phyloP scores from a whole-genome alignment of 2,329 filamentous ascomycete species.

The Trichoderma pleuroti region DNA sequence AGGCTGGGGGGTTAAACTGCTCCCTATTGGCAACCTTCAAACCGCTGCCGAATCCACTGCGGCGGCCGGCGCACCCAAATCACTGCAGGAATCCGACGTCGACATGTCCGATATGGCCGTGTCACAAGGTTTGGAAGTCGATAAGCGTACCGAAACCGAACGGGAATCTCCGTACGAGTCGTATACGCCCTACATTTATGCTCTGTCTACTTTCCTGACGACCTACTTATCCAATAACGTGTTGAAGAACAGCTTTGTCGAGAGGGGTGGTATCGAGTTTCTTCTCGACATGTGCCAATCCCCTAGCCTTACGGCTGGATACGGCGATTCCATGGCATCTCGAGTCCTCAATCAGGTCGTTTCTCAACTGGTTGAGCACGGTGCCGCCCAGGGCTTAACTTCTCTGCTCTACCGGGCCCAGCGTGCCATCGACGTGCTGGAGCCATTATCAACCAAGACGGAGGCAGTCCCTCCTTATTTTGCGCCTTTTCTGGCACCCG shows the following conservation, averaged over 20 bases:
- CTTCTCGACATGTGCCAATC: constrained; percentile 81
- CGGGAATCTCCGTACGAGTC: constrained; percentile 31
- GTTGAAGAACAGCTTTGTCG: constrained; percentile 71
- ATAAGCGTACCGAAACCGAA: constrained; percentile 20
- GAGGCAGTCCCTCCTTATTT: constrained; percentile 65
- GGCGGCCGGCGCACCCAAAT: constrained; percentile 40
- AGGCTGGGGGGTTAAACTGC: constrained; percentile 76
- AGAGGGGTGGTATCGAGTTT: constrained; percentile 75
- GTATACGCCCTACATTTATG: constrained; percentile 69
- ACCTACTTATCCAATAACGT: constrained; percentile 71
- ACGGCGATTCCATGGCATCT: constrained; percentile 60
- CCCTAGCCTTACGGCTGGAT: constrained; percentile 67
- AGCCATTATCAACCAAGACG: constrained; percentile 56
- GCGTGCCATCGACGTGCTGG: constrained; percentile 62
- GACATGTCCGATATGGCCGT: constrained; percentile 60
- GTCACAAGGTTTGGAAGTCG: constrained; percentile 19
- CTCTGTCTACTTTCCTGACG: constrained; percentile 70
- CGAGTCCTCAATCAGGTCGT: constrained; percentile 71
- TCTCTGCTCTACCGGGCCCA: constrained; percentile 75
- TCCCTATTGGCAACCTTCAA: constrained; percentile 54
- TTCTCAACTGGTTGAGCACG: constrained; percentile 73
- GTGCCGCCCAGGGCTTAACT: constrained; percentile 76
- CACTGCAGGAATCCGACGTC: constrained; percentile 49
- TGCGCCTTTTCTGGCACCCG: constrained; percentile 57
- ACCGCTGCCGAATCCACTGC: constrained; percentile 42